A percentile compares a stretch with the other conserved stretches of the same genome.
phyloP scores from a whole-genome alignment of 805 yeast genomes.

The Candida berthetii region DNA sequence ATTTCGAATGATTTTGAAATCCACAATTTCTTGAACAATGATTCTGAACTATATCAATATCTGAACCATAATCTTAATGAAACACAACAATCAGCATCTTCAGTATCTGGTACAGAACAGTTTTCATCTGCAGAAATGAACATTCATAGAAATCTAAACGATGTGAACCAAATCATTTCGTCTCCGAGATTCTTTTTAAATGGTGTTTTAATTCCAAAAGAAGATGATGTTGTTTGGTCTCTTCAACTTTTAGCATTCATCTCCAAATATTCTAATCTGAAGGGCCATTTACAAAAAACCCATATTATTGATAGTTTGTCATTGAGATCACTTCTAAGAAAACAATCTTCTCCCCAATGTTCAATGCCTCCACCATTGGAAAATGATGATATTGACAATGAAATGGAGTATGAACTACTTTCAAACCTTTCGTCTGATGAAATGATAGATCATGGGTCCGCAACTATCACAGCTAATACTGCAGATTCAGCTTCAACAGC shows the following conservation, averaged over 20 bases:
- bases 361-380: slow-evolving; percentile 14
- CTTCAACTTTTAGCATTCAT: slow-evolving; percentile 87
- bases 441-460: not conserved
- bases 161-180: slow-evolving; percentile 20
- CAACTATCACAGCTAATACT: not conserved
- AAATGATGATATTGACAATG: slow-evolving; percentile 23
- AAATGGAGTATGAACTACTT: slow-evolving; percentile 17
- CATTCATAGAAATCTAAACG: slow-evolving; percentile 9
- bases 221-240: slow-evolving; percentile 93
- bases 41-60: not conserved
- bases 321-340: slow-evolving; percentile 27
- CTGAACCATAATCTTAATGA: slow-evolving; percentile 1
- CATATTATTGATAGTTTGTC: slow-evolving; percentile 71
- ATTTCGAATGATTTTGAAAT: not conserved
- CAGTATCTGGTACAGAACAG: not conserved
- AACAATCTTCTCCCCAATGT: slow-evolving; percentile 4
- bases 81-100: slow-evolving; percentile 1
- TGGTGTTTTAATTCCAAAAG: slow-evolving; percentile 82
- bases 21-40: not conserved
- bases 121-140: not conserved
- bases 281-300: slow-evolving; percentile 67
- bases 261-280: slow-evolving; percentile 81
- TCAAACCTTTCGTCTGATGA: slow-evolving; percentile 21
- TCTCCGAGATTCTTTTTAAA: slow-evolving; percentile 50
- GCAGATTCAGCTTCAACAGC: not conserved